A percentile compares a stretch with the other conserved stretches of the same genome.
Conservation (phyloP, 331 rosid species). For the Ulmus americana region DNA sequence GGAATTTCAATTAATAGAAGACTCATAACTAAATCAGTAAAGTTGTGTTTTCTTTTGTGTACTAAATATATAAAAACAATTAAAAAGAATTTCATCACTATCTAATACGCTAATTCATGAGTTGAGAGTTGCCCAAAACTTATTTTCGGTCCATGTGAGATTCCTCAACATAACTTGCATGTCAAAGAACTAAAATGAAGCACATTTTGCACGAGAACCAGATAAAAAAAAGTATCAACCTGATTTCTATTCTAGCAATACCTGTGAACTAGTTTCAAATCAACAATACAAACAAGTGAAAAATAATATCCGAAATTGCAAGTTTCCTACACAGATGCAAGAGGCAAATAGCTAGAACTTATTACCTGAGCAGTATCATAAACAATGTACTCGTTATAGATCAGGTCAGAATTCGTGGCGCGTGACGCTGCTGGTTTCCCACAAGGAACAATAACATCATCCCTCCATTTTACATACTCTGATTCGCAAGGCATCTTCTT, state of each 20-base stretch:
- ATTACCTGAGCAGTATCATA: conserved; percentile 83
- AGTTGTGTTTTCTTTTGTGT: too few species aligned
- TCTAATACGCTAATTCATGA: too few species aligned
- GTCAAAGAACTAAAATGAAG: too few species aligned
- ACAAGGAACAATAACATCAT: conserved; percentile 70
- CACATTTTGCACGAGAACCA: too few species aligned
- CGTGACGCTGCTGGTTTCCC: conserved; percentile 82
- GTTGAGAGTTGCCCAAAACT: too few species aligned
- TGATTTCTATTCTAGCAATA: not conserved
- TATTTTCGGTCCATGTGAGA: too few species aligned
- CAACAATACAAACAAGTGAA: not conserved
- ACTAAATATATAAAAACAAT: too few species aligned
- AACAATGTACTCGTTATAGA: conserved; percentile 92
- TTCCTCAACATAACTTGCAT: too few species aligned
- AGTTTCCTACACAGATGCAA: not conserved
- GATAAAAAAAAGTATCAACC: not conserved
- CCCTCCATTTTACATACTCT: conserved; percentile 63
- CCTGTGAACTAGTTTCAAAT: not conserved
- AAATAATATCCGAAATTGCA: too few species aligned
- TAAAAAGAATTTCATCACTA: too few species aligned
- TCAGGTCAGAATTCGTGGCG: conserved; percentile 61
- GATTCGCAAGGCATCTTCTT: conserved; percentile 62
- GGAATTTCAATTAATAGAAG: not conserved
- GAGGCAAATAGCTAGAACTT: conserved; percentile 11
- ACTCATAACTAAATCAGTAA: too few species aligned